Evolutionary conservation across 805 yeast species (phyloP).

Genomic region (Zygotorulaspora danielsina): DNA sequence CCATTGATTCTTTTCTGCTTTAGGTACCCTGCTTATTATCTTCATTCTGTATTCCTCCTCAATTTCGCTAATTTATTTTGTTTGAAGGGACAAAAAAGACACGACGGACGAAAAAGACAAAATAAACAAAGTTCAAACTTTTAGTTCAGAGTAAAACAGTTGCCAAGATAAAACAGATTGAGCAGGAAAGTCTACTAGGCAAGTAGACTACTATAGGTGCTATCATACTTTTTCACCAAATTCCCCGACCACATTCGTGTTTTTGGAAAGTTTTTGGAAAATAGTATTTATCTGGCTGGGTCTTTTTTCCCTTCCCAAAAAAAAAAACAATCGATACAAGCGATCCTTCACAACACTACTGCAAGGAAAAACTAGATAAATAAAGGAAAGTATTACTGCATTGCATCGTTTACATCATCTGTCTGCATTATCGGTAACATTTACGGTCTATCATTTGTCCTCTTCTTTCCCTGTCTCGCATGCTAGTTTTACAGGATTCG

Average conservation of each 20-base stretch:
- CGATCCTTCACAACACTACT: background rate
- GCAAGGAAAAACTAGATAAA: background rate
- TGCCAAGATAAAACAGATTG: background rate
- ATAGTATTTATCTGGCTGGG: background rate
- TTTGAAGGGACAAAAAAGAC: slow-evolving; percentile 2
- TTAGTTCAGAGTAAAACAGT: background rate
- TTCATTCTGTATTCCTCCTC: no score
- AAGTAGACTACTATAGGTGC: slow-evolving; percentile 1
- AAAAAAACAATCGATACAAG: slow-evolving; percentile 1
- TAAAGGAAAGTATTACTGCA: background rate
- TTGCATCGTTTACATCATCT: background rate
- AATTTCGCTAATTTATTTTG: no score
- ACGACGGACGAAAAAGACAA: slow-evolving; percentile 2
- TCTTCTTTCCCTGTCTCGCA: slow-evolving; percentile 1
- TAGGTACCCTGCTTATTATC: no score
- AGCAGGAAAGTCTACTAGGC: background rate
- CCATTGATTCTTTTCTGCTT: no score
- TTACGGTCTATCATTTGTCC: background rate
- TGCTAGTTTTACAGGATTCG: slow-evolving; percentile 15
- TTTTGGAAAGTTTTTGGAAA: background rate
- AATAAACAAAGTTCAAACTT: slow-evolving; percentile 1
- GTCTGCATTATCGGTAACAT: background rate
- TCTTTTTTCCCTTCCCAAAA: background rate
- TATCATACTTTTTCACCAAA: no score
- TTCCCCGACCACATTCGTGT: no score